A percentile compares a stretch with the other conserved stretches of the same genome.
phyloP scores from a whole-genome alignment of 2,329 filamentous ascomycete species.

The Xylaria digitata region DNA sequence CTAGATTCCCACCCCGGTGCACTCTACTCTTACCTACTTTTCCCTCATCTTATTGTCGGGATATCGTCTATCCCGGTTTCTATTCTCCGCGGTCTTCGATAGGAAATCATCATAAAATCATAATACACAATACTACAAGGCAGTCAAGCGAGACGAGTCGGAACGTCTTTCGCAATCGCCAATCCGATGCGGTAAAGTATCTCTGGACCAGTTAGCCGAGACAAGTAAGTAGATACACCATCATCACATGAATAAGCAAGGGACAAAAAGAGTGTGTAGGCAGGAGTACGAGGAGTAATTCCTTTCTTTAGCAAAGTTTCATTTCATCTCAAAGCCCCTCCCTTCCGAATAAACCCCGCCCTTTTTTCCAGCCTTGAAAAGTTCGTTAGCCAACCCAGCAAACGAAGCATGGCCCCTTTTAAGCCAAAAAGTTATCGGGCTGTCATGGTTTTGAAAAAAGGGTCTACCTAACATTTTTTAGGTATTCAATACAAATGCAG shows the following conservation, averaged over 20 bases:
- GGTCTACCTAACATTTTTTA: neutral
- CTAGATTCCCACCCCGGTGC: neutral
- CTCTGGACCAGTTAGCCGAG: neutral
- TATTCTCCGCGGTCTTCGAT: neutral
- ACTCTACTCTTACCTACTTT: neutral
- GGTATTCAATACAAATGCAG: constrained; percentile 10
- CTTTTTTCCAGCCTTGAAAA: constrained; percentile 8
- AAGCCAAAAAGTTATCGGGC: neutral
- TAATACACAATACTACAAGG: neutral
- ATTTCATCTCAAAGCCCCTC: constrained; percentile 13
- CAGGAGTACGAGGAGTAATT: constrained; percentile 9
- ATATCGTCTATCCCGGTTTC: neutral
- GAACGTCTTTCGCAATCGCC: neutral
- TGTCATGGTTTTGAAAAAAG: neutral
- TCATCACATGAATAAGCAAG: neutral
- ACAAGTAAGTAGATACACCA: neutral
- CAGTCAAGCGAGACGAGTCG: neutral
- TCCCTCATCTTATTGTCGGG: neutral
- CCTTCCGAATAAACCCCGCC: constrained; percentile 6
- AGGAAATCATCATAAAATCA: too few relatives aligned
- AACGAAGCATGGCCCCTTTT: constrained; percentile 14
- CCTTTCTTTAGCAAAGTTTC: constrained; percentile 24
- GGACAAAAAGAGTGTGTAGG: neutral
- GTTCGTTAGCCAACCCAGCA: constrained; percentile 27
- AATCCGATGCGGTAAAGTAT: neutral